Conservation (phyloP, 2,329 filamentous ascomycete species). For the Tolypocladium cylindrosporum region DNA sequence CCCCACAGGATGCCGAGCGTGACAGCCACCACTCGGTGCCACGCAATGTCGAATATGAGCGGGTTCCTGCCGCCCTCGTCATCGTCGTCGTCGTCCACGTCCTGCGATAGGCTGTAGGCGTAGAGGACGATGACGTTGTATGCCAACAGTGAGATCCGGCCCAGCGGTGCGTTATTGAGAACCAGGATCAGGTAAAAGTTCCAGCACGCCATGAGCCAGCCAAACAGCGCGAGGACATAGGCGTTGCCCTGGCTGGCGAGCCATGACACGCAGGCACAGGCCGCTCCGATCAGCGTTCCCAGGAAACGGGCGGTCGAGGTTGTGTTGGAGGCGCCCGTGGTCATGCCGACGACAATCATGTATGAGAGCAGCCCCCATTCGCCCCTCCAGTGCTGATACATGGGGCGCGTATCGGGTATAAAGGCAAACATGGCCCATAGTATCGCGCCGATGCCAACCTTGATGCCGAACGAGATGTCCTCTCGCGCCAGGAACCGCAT, state of each 20-base stretch:
- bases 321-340: constrained; percentile 89
- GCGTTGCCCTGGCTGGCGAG: constrained; percentile 64
- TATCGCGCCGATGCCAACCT: constrained; percentile 83
- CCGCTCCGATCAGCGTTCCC: constrained; percentile 74
- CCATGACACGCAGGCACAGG: constrained; percentile 70
- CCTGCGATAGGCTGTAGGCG: constrained; percentile 77
- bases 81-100: constrained; percentile 71
- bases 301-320: constrained; percentile 79
- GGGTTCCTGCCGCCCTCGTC: constrained; percentile 81
- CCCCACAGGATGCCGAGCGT: constrained; percentile 86
- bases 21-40: constrained; percentile 81
- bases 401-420: constrained; percentile 63
- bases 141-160: constrained; percentile 85
- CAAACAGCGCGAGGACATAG: constrained; percentile 65
- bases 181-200: constrained; percentile 88
- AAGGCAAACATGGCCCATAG: constrained; percentile 87
- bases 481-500: constrained; percentile 41
- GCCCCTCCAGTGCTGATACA: constrained; percentile 81
- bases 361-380: constrained; percentile 96
- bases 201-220: constrained; percentile 69
- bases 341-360: constrained; percentile 98
- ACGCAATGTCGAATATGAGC: constrained; percentile 76
- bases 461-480: constrained; percentile 69
- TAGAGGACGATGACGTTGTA: constrained; percentile 95
- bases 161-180: constrained; percentile 76